Evolutionary conservation across 2,329 filamentous ascomycete species (phyloP).

Genomic region (Nemania abortiva): DNA sequence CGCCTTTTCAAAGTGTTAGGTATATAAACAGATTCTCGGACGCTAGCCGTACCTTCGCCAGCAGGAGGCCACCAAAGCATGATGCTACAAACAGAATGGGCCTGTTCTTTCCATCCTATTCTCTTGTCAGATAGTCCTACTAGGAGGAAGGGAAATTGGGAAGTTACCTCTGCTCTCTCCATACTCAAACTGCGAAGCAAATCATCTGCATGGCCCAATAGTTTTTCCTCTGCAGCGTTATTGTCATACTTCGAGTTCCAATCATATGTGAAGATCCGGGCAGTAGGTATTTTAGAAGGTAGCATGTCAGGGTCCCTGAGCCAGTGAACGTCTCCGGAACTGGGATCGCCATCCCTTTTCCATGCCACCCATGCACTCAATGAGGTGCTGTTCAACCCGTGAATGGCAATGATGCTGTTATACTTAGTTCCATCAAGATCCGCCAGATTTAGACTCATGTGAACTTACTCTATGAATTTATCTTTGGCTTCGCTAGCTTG

Average conservation of each 20-base stretch:
- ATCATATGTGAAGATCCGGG: constrained; percentile 13
- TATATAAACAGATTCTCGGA: neutral
- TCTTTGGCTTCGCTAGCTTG: neutral
- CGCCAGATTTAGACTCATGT: neutral
- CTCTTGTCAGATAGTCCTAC: neutral
- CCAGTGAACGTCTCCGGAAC: constrained; percentile 7
- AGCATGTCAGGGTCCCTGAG: constrained; percentile 12
- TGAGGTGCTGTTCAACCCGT: constrained; percentile 6
- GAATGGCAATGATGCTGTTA: constrained; percentile 16
- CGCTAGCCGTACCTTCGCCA: constrained; percentile 8
- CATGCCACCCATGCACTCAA: constrained; percentile 31
- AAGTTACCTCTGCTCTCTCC: neutral
- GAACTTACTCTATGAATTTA: neutral
- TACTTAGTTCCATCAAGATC: neutral
- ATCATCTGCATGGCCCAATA: constrained; percentile 6
- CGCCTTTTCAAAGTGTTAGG: neutral
- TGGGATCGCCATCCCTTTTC: neutral
- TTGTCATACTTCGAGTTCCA: constrained; percentile 9
- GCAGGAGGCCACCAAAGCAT: constrained; percentile 11
- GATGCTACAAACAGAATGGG: constrained; percentile 17
- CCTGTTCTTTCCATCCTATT: neutral
- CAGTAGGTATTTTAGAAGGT: constrained; percentile 1
- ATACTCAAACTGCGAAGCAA: neutral
- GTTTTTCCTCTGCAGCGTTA: neutral
- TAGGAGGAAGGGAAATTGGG: neutral